Base-by-base conservation (phyloP, 2,329 filamentous ascomycete species). In the Fusarium chlamydosporum region DNA sequence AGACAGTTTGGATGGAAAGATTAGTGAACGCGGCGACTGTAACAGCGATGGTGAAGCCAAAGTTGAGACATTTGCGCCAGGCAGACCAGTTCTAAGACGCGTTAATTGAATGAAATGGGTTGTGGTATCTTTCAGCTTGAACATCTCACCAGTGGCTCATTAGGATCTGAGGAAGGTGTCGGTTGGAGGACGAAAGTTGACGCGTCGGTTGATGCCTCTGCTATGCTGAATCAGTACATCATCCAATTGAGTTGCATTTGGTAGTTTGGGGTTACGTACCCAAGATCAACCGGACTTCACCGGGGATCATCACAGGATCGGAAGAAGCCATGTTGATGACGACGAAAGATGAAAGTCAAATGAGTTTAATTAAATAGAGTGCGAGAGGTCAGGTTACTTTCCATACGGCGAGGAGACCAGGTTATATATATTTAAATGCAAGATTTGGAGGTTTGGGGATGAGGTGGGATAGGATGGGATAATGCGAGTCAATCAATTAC, bases 1-100 rank as follows among this genome's bases (percentile, higher is more conserved):
- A 78, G 18, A 77, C 66, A 2, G 61, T 73, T 35, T 74, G 72
- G 9, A 72, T 64, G 1, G 66, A 70, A 2, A 74, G 7, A n/a
- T 74, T 74, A 29, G 74, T 77, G 18, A 78, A 78, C 5, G 72
- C 72, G 0, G 73, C 74, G 8, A 77, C 61, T 1, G 75, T 73
- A 8, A 77, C 68, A 10, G 71, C 74, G 37, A 74, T 70, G 1
- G 70, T 70, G 23, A 78, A 52, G 3, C 63, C 60, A 35, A 73
- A 76, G 34, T 78, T 78, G n/a, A 75, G 42, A 27, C 61, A 58
- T 43, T 78, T 78, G 29, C 76, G 75, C 64, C 65, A 71, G n/a
- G 46, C 51, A 1, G 62, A 55, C 77, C 77, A 78, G 56, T 78
- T 78, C 77, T 78, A 13, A 3, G 10, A 7, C 3, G 4, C 3